These are phyloP conservation scores for Colletotrichum sp. DNA, from an alignment of 2,329 filamentous ascomycete species.

Conservation along the genomic window DNA sequence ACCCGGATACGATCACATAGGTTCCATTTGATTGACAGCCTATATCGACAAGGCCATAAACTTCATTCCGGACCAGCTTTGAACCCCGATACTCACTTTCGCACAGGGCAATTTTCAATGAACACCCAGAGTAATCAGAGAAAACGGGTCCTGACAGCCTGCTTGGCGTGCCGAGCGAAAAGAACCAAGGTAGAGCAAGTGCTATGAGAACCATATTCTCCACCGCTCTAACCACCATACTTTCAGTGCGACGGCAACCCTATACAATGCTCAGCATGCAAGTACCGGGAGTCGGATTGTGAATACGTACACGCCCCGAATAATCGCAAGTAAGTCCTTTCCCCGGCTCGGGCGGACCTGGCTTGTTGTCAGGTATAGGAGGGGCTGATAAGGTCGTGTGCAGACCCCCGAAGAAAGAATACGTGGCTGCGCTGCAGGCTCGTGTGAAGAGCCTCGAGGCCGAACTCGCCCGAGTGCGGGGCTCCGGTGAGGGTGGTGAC, in stretches of 20 bases:
- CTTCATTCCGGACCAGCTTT: fast-evolving
- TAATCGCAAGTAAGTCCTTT: background rate
- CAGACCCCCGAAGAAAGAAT: background rate
- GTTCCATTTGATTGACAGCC: background rate
- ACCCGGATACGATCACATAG: background rate
- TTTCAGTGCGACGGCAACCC: background rate
- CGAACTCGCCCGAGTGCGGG: background rate
- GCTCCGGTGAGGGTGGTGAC: background rate
- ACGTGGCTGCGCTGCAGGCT: background rate
- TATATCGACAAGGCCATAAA: background rate
- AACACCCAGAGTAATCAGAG: background rate
- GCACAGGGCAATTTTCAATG: background rate
- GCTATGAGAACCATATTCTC: background rate
- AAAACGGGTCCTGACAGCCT: background rate
- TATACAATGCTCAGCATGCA: background rate
- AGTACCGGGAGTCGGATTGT: background rate
- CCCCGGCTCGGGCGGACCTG: too few relatives aligned
- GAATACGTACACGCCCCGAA: background rate
- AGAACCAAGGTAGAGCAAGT: background rate
- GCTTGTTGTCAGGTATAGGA: background rate
- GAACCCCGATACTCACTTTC: fast-evolving
- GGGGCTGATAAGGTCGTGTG: background rate
- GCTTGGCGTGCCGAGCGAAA: background rate
- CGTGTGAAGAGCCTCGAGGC: background rate
- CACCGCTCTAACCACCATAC: background rate